These are phyloP conservation scores for Agarophyton chilense DNA, from an alignment of 23 red algal species.

Conservation along the genomic window DNA sequence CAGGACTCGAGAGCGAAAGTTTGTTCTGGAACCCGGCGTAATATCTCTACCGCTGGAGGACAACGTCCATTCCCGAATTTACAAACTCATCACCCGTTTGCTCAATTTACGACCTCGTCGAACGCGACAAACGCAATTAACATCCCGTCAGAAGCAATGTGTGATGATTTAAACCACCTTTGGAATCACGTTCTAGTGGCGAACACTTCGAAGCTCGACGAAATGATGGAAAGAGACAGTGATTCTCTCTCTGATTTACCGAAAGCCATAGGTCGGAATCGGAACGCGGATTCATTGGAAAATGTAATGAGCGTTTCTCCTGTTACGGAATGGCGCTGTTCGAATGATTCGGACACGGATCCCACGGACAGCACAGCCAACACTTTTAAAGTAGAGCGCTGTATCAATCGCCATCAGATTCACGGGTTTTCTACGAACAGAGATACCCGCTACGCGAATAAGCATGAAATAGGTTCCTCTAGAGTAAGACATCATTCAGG, in stretches of 20 bases:
- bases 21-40: too few relatives aligned
- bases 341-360: neutral
- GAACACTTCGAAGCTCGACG: constrained; percentile 2
- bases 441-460: neutral
- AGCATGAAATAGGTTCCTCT: neutral
- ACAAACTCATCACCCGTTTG: neutral
- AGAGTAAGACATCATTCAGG: neutral
- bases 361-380: neutral
- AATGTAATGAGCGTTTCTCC: neutral
- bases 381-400: neutral
- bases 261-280: neutral
- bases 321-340: neutral
- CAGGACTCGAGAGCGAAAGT: neutral
- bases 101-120: neutral
- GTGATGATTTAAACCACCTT: constrained; percentile 5
- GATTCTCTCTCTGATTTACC: neutral
- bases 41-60: neutral
- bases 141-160: neutral
- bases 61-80: too few relatives aligned
- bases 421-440: neutral
- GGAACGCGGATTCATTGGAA: neutral
- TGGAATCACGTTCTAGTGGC: constrained; percentile 42
- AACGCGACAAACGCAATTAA: neutral
- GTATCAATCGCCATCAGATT: neutral
- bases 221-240: constrained; percentile 3